Evolutionary conservation across 2,329 filamentous ascomycete genomes (phyloP).

Genomic region (Trichoderma atroviride): DNA sequence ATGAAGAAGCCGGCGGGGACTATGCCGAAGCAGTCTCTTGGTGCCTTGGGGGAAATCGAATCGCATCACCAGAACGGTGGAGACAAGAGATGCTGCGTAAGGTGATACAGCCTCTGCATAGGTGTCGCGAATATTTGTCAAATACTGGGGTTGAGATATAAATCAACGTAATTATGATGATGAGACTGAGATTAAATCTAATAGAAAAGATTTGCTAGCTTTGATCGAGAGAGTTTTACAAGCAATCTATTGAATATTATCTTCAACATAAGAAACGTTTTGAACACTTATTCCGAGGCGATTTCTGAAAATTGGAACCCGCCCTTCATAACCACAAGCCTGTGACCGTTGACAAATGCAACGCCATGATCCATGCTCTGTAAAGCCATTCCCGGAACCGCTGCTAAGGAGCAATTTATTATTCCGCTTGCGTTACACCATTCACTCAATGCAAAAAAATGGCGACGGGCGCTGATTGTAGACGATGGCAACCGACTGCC

Average conservation of each 20-base stretch:
- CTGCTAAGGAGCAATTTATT: neutral
- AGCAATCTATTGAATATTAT: neutral
- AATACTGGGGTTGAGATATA: neutral
- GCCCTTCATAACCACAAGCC: neutral
- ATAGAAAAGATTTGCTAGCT: too few species aligned
- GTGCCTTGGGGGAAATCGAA: constrained; percentile 19
- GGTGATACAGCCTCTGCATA: constrained; percentile 2
- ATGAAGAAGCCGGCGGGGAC: constrained; percentile 18
- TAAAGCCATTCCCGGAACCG: neutral
- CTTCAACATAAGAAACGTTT: neutral
- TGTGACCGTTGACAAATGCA: neutral
- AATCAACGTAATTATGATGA: neutral
- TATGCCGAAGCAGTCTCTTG: constrained; percentile 24
- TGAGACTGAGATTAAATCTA: too few species aligned
- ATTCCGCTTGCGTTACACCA: neutral
- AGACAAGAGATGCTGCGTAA: constrained; percentile 24
- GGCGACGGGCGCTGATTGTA: neutral
- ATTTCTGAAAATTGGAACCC: neutral
- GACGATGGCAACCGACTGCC: neutral
- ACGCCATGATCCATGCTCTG: neutral
- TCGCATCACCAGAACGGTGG: constrained; percentile 8
- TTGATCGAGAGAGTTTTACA: too few species aligned
- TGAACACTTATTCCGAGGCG: neutral
- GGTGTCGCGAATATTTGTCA: neutral
- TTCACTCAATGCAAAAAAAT: constrained; percentile 7